Conservation (phyloP, 371 early-diverging fungal genomes). For the Vairimorpha apis region DNA sequence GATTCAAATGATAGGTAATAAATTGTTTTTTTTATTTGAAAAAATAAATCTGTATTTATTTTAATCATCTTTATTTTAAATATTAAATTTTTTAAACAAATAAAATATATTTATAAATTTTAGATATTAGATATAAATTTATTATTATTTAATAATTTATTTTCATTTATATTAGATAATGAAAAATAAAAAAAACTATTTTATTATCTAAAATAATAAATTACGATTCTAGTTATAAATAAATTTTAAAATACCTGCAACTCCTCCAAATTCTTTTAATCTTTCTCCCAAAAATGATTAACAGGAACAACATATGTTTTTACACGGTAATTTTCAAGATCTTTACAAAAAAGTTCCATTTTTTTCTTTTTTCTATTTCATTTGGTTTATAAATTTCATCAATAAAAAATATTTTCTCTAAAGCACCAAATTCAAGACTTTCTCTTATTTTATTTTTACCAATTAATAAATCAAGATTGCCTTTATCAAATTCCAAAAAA, state of each 20-base stretch:
- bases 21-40: not conserved
- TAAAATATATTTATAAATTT: too few relatives aligned
- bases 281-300: constrained; percentile 53
- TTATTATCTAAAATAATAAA: not conserved
- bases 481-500: constrained; percentile 36
- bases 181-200: not conserved
- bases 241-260: constrained; percentile 53
- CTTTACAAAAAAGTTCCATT: constrained; percentile 44
- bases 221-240: constrained; percentile 33
- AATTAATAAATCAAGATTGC: constrained; percentile 21
- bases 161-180: not conserved
- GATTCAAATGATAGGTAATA: constrained; percentile 2
- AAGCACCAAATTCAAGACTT: constrained; percentile 59
- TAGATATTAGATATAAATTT: too few relatives aligned
- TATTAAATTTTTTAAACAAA: not conserved
- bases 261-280: constrained; percentile 57
- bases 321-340: constrained; percentile 38
- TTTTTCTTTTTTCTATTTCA: constrained; percentile 47
- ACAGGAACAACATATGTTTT: constrained; percentile 58
- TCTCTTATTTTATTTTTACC: constrained; percentile 56
- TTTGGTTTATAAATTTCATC: constrained; percentile 51
- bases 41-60: too few relatives aligned
- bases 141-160: too few relatives aligned
- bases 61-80: not conserved
- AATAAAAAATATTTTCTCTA: constrained; percentile 55